Conservation (phyloP, 2,329 filamentous ascomycete genomes). For the Zymoseptoria crescenta region DNA sequence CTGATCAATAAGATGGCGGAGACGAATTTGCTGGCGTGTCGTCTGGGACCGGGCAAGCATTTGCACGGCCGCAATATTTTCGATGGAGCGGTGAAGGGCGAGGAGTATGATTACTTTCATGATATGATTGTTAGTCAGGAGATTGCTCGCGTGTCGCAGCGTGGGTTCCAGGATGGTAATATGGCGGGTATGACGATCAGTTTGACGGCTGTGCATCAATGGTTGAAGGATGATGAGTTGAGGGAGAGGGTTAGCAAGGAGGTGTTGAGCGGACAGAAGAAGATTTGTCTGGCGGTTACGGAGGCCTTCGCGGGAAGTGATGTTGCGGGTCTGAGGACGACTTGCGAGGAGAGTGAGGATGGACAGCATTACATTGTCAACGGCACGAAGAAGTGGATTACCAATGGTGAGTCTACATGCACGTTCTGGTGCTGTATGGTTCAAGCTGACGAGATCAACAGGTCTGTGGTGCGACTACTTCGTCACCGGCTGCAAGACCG, state of each 20-base stretch:
- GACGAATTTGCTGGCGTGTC: conserved; percentile 69
- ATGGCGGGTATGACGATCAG: conserved; percentile 81
- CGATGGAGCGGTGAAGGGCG: conserved; percentile 61
- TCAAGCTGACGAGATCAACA: conserved; percentile 27
- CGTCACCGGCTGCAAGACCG: conserved; percentile 69
- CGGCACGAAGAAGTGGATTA: conserved; percentile 79
- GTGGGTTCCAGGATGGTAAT: conserved; percentile 81
- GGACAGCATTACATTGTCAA: conserved; percentile 65
- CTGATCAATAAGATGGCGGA: conserved; percentile 73
- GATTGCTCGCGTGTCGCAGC: conserved; percentile 60
- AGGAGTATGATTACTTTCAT: conserved; percentile 83
- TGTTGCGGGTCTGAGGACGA: conserved; percentile 71
- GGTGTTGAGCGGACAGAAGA: conserved; percentile 72
- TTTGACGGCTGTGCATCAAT: conserved; percentile 72
- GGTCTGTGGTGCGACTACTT: conserved; percentile 78
- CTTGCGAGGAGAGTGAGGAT: conserved; percentile 66
- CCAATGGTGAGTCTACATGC: conserved; percentile 66
- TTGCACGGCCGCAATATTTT: conserved; percentile 63
- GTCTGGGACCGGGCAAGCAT: conserved; percentile 74
- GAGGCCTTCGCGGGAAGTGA: conserved; percentile 83
- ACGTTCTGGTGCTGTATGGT: conserved; percentile 48
- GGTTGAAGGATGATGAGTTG: conserved; percentile 59
- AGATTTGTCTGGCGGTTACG: conserved; percentile 80
- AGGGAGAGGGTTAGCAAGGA: conserved; percentile 62
- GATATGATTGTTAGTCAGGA: conserved; percentile 72